Base-by-base conservation (phyloP, 1,139 yeast genomes). In the Yamadazyma sp. region DNA sequence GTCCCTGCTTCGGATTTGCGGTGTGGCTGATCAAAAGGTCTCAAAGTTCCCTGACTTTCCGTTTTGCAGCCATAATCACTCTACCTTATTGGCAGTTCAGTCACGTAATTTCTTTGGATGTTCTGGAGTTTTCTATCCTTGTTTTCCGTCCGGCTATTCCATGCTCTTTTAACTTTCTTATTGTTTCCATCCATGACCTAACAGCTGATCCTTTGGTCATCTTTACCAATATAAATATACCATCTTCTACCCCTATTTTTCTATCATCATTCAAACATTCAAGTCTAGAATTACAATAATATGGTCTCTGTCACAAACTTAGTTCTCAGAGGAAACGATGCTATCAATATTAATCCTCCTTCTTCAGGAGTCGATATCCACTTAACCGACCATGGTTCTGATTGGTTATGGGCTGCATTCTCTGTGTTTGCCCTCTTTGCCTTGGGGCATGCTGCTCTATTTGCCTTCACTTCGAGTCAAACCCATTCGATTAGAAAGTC, bases 341-440 rank as follows among this genome's bases (percentile, higher is more conserved):
- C 83, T 14, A 57, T 78, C 29, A 38, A 51, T 4, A 54, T 76
- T 41, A 81, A 81, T 51, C 72, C 78, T 14, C 59, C 66, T 3
- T 55, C 70, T 11, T 35, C 54, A 6, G 59, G 56, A 3, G 58
- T 70, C 39, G 79, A 75, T 44, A 73, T 79, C 52, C 78, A 75
- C 43, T 48, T 81, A 34, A 79, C 85, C 14, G 46, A 54, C 10
- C 79, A 76, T 47, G 88, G 88, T 51, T 78, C 86, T 6, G 77
- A 78, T 55, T 82, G 86, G 86, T 67, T 78, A 47, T 82, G 87
- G 87, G 76, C 88, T 1, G 84, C 68, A 14, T 80, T 82, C 51
- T 57, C 78, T 2, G 45, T 67, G 10, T 77, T 80, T 53, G 69
- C 70, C 11, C 40, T 72, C 3, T 55, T 72, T 8, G 57, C 80